Percentiles rank a stretch among this genome's conserved stretches.
phyloP scores from a whole-genome alignment of 768 basidiomycete genomes.

The Pleurotus platypus region DNA sequence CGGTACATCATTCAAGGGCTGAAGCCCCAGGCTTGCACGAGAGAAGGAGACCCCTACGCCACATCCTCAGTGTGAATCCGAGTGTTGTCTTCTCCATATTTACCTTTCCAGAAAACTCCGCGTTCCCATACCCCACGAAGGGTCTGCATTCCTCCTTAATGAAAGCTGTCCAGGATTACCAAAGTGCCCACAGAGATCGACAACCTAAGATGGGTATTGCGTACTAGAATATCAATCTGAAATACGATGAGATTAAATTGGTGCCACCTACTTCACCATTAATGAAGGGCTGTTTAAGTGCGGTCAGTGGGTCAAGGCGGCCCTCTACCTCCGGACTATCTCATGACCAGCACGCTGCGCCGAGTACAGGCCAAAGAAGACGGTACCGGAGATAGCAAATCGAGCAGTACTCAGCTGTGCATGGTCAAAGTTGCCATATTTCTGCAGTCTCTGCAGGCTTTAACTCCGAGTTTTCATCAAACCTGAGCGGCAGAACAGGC shows the following conservation, averaged over 20 bases:
- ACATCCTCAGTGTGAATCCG: no score
- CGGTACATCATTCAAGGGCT: not conserved
- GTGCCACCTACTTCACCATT: no score
- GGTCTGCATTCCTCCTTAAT: no score
- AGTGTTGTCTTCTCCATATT: no score
- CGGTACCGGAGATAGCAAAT: constrained; percentile 5
- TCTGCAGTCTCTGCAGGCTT: not conserved
- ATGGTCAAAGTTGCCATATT: not conserved
- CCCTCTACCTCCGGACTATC: not conserved
- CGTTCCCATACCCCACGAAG: no score
- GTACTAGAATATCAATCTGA: no score
- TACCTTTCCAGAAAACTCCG: no score
- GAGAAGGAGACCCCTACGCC: no score
- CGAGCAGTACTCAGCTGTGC: not conserved
- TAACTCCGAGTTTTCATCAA: not conserved
- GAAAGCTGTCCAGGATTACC: no score
- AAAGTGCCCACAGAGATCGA: no score
- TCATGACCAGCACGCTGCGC: not conserved
- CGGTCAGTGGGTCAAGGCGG: constrained; percentile 6
- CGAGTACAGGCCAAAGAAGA: not conserved
- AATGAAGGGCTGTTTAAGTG: not conserved
- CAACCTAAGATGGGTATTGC: no score
- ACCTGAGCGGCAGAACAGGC: not conserved
- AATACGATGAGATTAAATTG: no score
- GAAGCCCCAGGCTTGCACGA: not conserved